phyloP scores from a whole-genome alignment of 2,329 filamentous ascomycete species.

The Talaromyces rugulosus region DNA sequence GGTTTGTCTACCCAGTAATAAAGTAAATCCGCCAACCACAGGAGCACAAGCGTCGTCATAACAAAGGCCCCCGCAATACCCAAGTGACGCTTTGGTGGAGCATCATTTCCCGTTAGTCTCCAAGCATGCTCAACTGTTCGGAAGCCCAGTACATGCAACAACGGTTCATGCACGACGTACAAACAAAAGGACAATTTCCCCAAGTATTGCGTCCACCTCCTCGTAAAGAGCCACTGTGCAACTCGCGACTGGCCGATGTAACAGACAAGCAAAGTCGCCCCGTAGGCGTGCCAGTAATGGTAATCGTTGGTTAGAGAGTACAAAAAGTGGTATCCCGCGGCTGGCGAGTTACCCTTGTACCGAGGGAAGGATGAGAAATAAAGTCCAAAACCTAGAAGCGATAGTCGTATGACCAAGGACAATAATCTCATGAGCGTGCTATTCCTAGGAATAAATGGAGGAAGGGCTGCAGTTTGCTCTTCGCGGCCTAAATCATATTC shows the following conservation, averaged over 20 bases:
- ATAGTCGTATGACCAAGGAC: not conserved
- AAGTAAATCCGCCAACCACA: not conserved
- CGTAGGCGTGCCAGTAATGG: conserved; percentile 3
- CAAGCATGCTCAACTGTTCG: not conserved
- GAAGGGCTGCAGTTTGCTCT: not conserved
- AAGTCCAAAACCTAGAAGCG: not conserved
- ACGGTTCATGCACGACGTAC: conserved; percentile 1
- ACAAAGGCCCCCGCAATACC: not conserved
- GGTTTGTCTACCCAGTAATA: conserved; percentile 1
- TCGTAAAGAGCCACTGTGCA: conserved; percentile 1
- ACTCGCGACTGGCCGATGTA: not conserved
- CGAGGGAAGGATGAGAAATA: conserved; percentile 5
- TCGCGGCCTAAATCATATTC: not conserved
- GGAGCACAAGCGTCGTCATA: not conserved
- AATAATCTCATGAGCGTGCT: not conserved
- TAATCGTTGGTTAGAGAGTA: conserved; percentile 1
- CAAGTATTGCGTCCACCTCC: not conserved
- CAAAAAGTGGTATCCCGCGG: not conserved
- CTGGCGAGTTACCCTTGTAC: not conserved
- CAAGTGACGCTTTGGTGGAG: not conserved
- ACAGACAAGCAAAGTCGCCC: not conserved
- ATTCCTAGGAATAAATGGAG: not conserved
- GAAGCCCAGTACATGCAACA: not conserved
- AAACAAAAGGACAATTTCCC: conserved; percentile 1
- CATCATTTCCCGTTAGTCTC: not conserved